Evolutionary conservation across 2,329 filamentous ascomycete genomes (phyloP).

Genomic region (Annulohypoxylon truncatum): DNA sequence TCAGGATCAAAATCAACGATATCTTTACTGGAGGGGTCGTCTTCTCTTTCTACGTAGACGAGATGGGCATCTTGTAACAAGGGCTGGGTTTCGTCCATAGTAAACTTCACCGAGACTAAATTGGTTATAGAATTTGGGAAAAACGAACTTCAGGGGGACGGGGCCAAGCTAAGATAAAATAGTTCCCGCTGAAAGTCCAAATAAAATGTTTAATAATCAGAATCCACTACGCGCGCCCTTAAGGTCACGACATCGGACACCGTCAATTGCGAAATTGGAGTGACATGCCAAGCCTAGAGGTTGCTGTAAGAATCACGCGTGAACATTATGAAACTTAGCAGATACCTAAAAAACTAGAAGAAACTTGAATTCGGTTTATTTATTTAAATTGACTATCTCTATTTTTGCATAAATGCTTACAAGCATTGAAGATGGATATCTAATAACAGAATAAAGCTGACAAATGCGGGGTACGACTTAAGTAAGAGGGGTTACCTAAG

Average conservation of each 20-base stretch:
- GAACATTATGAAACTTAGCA: too few relatives aligned
- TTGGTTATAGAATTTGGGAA: not conserved
- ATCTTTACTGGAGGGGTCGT: conserved; percentile 43
- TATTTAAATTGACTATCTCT: too few relatives aligned
- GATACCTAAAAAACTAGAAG: too few relatives aligned
- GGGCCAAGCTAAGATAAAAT: not conserved
- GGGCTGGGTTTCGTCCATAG: conserved; percentile 53
- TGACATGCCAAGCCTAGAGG: not conserved
- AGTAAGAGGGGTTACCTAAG: too few relatives aligned
- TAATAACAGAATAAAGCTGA: too few relatives aligned
- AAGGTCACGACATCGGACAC: conserved; percentile 31
- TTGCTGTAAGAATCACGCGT: too few relatives aligned
- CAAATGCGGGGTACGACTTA: too few relatives aligned
- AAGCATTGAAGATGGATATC: too few relatives aligned
- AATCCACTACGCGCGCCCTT: conserved; percentile 23
- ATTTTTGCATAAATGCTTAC: too few relatives aligned
- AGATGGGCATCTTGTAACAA: conserved; percentile 46
- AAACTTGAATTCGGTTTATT: too few relatives aligned
- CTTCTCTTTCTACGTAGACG: conserved; percentile 37
- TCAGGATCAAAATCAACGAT: conserved; percentile 59
- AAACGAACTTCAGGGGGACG: not conserved
- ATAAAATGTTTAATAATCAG: not conserved
- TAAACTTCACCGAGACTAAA: not conserved
- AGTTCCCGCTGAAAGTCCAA: conserved; percentile 6
- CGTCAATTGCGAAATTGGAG: conserved; percentile 19